phyloP scores from a whole-genome alignment of 768 basidiomycete species.

The Strobilomyces dryophilus region DNA sequence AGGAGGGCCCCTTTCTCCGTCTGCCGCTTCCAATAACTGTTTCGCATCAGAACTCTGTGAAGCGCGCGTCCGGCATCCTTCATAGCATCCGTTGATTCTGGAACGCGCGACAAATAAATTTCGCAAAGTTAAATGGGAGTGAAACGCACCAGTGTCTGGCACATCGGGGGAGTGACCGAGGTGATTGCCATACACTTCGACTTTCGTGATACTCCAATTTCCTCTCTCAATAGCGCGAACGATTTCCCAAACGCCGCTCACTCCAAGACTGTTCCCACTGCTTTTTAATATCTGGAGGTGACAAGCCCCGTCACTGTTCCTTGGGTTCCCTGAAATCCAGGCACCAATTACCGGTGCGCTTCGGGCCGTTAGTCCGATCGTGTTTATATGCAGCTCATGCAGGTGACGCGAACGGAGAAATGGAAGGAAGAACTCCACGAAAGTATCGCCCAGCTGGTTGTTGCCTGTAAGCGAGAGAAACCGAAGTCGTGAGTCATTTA shows the following conservation, averaged over 20 bases:
- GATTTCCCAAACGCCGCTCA: slow-evolving; percentile 43
- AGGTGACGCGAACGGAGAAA: slow-evolving; percentile 44
- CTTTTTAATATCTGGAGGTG: slow-evolving; percentile 46
- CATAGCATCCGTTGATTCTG: slow-evolving; percentile 28
- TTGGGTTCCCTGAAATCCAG: slow-evolving; percentile 44
- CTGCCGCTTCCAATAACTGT: slow-evolving; percentile 42
- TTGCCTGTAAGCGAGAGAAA: slow-evolving; percentile 52
- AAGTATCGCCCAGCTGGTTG: slow-evolving; percentile 42
- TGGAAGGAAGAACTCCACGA: slow-evolving; percentile 48
- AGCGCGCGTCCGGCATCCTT: slow-evolving; percentile 35
- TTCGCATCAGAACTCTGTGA: slow-evolving; percentile 40
- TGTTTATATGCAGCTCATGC: slow-evolving; percentile 49
- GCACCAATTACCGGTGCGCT: slow-evolving; percentile 42
- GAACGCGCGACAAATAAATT: slow-evolving; percentile 2
- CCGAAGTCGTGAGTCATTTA: slow-evolving; percentile 52
- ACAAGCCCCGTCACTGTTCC: slow-evolving; percentile 27
- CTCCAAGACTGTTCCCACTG: slow-evolving; percentile 56
- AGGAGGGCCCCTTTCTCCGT: slow-evolving; percentile 46
- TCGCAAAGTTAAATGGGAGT: slow-evolving; percentile 12
- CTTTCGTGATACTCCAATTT: slow-evolving; percentile 47
- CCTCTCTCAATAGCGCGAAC: slow-evolving; percentile 41
- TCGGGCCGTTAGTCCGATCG: slow-evolving; percentile 40
- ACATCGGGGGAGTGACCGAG: slow-evolving; percentile 11
- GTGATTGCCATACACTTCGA: slow-evolving; percentile 50
- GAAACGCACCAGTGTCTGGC: slow-evolving; percentile 7